Evolutionary conservation across 495 filamentous ascomycete species (phyloP).

Genomic region (Sordaria brevicollis): DNA sequence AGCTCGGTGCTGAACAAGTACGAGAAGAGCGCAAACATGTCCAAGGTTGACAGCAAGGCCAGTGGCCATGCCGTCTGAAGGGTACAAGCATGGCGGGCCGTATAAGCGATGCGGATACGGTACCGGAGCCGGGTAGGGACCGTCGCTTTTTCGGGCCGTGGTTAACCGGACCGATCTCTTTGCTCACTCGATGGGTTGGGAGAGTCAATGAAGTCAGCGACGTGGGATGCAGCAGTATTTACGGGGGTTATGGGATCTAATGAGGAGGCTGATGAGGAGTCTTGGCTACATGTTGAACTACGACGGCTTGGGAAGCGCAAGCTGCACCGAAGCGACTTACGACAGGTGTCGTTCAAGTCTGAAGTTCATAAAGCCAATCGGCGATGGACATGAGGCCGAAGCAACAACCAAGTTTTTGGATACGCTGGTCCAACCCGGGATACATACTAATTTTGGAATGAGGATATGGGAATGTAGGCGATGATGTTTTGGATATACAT

Average conservation of each 20-base stretch:
- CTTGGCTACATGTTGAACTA: too few species aligned
- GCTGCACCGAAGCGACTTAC: not conserved
- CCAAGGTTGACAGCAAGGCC: conserved; percentile 1
- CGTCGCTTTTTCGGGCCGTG: not conserved
- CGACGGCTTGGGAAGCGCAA: too few species aligned
- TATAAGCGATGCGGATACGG: not conserved
- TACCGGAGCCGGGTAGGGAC: not conserved
- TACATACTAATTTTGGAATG: not conserved
- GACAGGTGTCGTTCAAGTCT: not conserved
- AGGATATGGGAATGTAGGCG: not conserved
- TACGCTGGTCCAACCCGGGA: not conserved
- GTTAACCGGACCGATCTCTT: not conserved
- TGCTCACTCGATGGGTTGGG: not conserved
- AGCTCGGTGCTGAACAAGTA: conserved; percentile 40
- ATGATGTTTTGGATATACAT: not conserved
- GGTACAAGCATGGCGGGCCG: not conserved
- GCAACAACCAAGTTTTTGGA: not conserved
- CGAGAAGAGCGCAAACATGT: conserved; percentile 18
- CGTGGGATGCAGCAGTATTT: not conserved
- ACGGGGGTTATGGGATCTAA: not conserved
- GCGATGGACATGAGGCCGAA: not conserved
- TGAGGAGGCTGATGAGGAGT: not conserved
- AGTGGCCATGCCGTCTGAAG: not conserved
- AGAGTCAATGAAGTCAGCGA: not conserved
- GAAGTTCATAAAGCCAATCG: not conserved